Conservation (phyloP, 2,329 filamentous ascomycete species). For the Diaporthe capsici region DNA sequence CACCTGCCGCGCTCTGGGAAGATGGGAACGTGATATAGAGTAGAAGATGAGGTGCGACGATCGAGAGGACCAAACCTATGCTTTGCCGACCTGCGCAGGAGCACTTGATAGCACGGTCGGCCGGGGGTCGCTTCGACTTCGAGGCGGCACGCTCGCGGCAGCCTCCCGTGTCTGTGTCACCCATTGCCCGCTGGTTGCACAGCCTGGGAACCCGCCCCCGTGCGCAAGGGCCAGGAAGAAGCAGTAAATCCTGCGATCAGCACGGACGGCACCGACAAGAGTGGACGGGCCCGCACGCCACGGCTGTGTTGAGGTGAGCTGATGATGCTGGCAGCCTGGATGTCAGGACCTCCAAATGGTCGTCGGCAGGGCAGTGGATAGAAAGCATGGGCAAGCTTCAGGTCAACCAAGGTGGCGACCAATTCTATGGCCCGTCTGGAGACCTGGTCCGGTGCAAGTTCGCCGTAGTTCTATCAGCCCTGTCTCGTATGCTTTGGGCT, state of each 20-base stretch:
- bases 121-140: conserved; percentile 25
- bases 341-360: background rate
- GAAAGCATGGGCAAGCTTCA: background rate
- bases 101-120: conserved; percentile 7
- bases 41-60: conserved; percentile 9
- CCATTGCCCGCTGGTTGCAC: conserved; percentile 1
- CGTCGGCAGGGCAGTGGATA: background rate
- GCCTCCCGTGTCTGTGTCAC: conserved; percentile 30
- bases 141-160: conserved; percentile 24
- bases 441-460: background rate
- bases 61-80: background rate
- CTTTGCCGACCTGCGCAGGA: background rate
- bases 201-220: conserved; percentile 1
- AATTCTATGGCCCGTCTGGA: background rate
- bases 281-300: background rate
- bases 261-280: background rate
- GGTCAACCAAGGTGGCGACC: background rate
- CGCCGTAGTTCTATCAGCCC: background rate
- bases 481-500: conserved; percentile 11
- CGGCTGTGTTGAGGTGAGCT: background rate
- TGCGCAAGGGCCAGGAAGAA: conserved; percentile 9
- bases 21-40: background rate
- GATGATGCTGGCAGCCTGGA: background rate
- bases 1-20: conserved; percentile 3
- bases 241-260: background rate